These are phyloP conservation scores for Scenedesmus sp. DNA, from an alignment of 163 green algal genomes.

Conservation along the genomic window DNA sequence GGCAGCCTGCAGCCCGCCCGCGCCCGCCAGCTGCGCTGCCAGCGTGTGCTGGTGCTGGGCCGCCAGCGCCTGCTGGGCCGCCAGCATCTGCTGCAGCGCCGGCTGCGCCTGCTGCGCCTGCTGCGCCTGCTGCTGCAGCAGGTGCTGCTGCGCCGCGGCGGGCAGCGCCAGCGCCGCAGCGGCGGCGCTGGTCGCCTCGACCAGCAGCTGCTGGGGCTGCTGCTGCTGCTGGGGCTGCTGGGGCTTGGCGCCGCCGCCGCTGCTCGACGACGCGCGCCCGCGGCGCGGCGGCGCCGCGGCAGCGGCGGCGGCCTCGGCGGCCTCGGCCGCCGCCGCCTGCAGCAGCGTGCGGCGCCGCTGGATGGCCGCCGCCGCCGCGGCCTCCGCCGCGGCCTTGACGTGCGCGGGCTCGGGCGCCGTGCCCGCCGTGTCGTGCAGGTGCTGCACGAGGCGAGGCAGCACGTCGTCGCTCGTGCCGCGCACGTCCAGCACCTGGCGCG, in stretches of 20 bases:
- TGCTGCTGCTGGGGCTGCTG: constrained; percentile 28
- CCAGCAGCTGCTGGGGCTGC: background rate
- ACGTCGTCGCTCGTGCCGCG: constrained; percentile 69
- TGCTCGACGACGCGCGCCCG: background rate
- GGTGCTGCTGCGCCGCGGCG: constrained; percentile 2
- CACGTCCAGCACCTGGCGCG: constrained; percentile 74
- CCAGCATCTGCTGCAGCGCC: background rate
- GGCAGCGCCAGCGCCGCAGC: constrained; percentile 28
- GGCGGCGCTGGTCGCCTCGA: constrained; percentile 25
- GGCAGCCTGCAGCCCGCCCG: background rate
- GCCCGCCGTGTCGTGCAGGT: constrained; percentile 6
- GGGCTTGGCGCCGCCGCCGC: background rate
- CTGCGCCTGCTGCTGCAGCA: background rate
- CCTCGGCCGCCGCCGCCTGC: background rate
- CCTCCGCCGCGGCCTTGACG: constrained; percentile 24
- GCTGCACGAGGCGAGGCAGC: constrained; percentile 66
- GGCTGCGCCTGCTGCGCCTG: background rate
- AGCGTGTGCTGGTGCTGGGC: no score
- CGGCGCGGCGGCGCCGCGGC: background rate
- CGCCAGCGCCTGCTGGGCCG: no score
- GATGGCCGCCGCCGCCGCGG: constrained; percentile 23
- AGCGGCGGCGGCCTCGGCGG: background rate
- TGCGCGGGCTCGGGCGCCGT: constrained; percentile 8
- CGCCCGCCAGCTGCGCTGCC: no score
- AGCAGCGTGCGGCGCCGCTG: background rate